Conservation (phyloP, 208 protist genomes). For the Tritrichomonas musculus region DNA sequence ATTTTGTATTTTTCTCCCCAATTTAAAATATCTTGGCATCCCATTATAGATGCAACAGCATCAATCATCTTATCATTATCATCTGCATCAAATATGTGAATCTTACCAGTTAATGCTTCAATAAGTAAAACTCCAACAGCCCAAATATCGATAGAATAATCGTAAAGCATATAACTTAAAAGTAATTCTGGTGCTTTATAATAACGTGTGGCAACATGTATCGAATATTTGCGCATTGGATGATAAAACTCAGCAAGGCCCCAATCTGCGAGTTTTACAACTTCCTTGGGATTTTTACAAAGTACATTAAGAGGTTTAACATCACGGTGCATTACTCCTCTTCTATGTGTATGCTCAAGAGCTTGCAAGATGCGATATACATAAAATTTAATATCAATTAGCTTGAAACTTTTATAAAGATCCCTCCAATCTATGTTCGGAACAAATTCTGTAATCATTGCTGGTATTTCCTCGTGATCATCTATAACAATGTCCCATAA, state of each 20-base stretch:
- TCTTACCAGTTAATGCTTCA: too few relatives aligned
- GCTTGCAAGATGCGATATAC: too few relatives aligned
- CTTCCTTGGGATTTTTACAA: constrained; percentile 10
- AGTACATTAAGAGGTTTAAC: constrained; percentile 21
- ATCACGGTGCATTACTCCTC: constrained; percentile 24
- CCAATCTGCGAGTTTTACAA: too few relatives aligned
- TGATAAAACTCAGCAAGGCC: too few relatives aligned
- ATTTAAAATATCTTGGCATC: too few relatives aligned
- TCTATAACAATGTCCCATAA: background rate
- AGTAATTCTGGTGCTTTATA: constrained; percentile 43
- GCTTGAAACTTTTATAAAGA: background rate
- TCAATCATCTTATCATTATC: too few relatives aligned
- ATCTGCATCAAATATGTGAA: too few relatives aligned
- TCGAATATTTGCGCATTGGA: constrained; percentile 37
- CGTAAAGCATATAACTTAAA: constrained; percentile 35
- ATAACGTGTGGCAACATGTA: constrained; percentile 43
- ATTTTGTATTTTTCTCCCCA: too few relatives aligned
- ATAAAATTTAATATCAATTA: too few relatives aligned
- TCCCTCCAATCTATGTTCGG: background rate
- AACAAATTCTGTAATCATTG: background rate
- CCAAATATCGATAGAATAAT: constrained; percentile 49
- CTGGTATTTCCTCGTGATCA: background rate
- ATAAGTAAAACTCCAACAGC: constrained; percentile 36
- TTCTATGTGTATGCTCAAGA: background rate
- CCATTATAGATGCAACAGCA: too few relatives aligned